A percentile compares a stretch with the other conserved stretches of the same genome.
Evolutionary conservation across 2,329 filamentous ascomycete species (phyloP).

Genomic region (Aspergillus costaricaensis): DNA sequence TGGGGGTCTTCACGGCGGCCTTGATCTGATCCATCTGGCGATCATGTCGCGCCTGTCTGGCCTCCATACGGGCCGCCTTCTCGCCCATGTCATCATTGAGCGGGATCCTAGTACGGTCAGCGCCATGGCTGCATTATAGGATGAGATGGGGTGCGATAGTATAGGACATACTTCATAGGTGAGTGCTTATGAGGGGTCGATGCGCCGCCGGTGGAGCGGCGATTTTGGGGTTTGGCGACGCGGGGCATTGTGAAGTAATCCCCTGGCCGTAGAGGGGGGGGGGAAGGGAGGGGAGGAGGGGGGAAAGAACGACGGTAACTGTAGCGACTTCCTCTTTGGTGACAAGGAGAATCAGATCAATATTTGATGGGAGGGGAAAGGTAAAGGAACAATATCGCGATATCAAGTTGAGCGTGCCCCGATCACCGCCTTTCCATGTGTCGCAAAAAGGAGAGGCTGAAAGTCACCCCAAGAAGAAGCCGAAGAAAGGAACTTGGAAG

Average conservation of each 20-base stretch:
- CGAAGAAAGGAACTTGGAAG: not conserved
- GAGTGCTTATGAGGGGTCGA: conserved; percentile 56
- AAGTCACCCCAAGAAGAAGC: not conserved
- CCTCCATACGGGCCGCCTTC: conserved; percentile 83
- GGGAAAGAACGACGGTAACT: no score
- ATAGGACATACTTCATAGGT: conserved; percentile 49
- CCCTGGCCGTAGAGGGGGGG: not conserved
- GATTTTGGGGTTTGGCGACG: conserved; percentile 53
- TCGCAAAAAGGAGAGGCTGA: not conserved
- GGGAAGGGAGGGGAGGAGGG: not conserved
- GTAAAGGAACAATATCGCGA: not conserved
- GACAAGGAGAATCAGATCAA: no score
- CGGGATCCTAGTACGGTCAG: conserved; percentile 67
- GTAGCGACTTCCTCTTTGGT: no score
- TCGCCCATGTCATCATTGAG: conserved; percentile 94
- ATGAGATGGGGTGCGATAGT: not conserved
- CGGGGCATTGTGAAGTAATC: conserved; percentile 54
- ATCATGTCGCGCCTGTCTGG: conserved; percentile 83
- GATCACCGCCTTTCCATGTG: not conserved
- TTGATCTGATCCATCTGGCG: conserved; percentile 91
- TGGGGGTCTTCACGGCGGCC: conserved; percentile 61
- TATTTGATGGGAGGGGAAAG: no score
- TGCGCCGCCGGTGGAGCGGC: conserved; percentile 48
- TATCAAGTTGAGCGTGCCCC: not conserved
- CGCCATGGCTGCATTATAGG: not conserved